Evolutionary conservation across 176 grass and related monocot genomes (phyloP), one percentile per base, ranked within the genome.

Genomic region (Oryza glaberrima): DNA sequence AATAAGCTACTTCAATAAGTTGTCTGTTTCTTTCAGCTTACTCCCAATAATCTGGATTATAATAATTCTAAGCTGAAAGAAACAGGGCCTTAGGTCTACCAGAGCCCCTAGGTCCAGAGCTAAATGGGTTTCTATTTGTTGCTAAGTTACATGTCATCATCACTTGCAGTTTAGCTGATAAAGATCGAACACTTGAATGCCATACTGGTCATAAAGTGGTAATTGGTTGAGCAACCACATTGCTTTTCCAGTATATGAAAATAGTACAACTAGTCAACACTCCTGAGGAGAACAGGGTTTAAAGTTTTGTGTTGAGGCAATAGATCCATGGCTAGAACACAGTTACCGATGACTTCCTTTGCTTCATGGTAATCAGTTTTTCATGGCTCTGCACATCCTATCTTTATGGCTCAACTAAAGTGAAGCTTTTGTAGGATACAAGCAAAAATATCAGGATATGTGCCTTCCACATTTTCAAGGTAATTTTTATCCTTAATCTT

Each of bases 361-460:
- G 25, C 22, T 68, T 82, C n/a, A 52, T 30, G 45, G 23, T 79
- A 23, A 40, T 22, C 48, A 75, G 11, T 69, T 52, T 72, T 88
- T 91, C 16, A 54, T 83, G 63, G 35, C 17, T 43, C 69, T 54
- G 23, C 4, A 0, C 43, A 40, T 71, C 67, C 72, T 51, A 71
- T 75, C 7, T 75, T 64, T 77, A 38, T 84, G 74, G 67, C 9
- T 87, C 65, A 46, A 74, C 44, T 87, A 75, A 64, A 64, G 34
- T 67, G 23, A 38, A 28, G 5, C 12, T 86, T 77, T 81, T 90
- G 66, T 85, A 95, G 96, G 96, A 98, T 92, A 94, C 96, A 78
- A 98, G 93, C 87, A 98, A 98, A 93, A 98, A 98, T 90, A 98
- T 98, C 83, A 85, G 92, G 77, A 94, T 95, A 86, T 98, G 93